phyloP scores from a whole-genome alignment of 371 early-diverging fungal species.

The Haplosporangium sp. region DNA sequence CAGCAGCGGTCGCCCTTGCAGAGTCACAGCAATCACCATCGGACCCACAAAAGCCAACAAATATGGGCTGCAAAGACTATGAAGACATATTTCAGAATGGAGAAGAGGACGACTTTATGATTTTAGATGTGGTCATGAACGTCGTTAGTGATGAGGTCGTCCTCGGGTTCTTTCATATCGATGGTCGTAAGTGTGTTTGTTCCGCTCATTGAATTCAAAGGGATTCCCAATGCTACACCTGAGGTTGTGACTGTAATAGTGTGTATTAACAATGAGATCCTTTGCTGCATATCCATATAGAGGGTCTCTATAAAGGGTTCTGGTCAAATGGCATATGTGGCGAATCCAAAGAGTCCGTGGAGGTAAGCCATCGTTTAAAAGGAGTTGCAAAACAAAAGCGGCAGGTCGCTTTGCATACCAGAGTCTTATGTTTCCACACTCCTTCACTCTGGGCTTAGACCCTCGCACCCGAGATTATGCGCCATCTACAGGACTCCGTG shows the following conservation, averaged over 20 bases:
- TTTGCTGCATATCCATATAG: conserved; percentile 9
- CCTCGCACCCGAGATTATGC: conserved; percentile 44
- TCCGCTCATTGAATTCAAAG: not conserved
- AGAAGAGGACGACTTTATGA: conserved; percentile 59
- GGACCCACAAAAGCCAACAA: not conserved
- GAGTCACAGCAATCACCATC: not conserved
- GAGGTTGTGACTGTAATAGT: no score
- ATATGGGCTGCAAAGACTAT: conserved; percentile 26
- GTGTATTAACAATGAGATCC: no score
- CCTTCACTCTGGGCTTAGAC: conserved; percentile 13
- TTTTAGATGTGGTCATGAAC: conserved; percentile 67
- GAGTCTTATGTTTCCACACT: no score
- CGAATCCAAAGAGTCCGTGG: conserved; percentile 43
- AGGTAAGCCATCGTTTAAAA: conserved; percentile 18
- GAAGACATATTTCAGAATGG: conserved; percentile 43
- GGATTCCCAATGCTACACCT: not conserved
- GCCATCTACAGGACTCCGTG: conserved; percentile 40
- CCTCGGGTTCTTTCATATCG: conserved; percentile 66
- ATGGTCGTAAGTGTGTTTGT: conserved; percentile 46
- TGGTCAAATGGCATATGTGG: conserved; percentile 55
- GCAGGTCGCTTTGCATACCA: no score
- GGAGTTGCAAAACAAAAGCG: not conserved
- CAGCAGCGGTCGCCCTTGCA: not conserved
- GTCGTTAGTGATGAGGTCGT: conserved; percentile 65
- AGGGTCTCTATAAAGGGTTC: conserved; percentile 53